Base-by-base conservation (phyloP, 768 basidiomycete species). In the Pholiota conissans region DNA sequence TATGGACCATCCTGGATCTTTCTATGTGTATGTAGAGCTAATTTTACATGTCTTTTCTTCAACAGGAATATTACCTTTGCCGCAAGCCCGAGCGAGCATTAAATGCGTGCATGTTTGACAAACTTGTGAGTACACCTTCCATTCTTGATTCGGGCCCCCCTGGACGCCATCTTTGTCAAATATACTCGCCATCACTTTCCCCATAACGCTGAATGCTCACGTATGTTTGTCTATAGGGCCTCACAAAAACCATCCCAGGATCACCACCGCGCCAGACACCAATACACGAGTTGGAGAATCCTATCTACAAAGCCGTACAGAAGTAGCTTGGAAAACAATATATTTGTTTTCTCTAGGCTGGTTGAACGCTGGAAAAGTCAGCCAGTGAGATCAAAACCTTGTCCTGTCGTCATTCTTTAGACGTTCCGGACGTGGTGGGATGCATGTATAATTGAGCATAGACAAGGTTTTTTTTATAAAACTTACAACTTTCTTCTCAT, bases 41-140 rank as follows among this genome's bases (percentile, higher is more conserved):
- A 22, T 32, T 46, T 10, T 30, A 11, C 1, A 16, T 45, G 5
- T 51, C 6, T 45, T 51, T 13, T 52, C 30, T 29, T 26, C 39
- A 35, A 30, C 68, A 97, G 95, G 89, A 94, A 76, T 95, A 91
- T 72, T 88, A 88, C 69, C 82, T 79, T 28, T 99, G 97, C 71
- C 89, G 97, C 63, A 88, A 90, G 71, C 87, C 86, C 3, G 97
- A 99, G 72, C 86, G 89, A 61, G 72, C 84, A 53, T 81, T 98
- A 47, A 99, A 98, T 79, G 78, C 86, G 57, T 98, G 96, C 78
- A 91, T 96, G 81, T 95, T 98, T 69, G 89, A 95, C 73, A 98
- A 97, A 71, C 83, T 98, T 64, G 96, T 94, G 63, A 63, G 91
- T 84, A 9, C 1, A 11, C 5, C 13, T 42, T 11, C 11, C 9